Evolutionary conservation across 2,329 filamentous ascomycete genomes (phyloP), one percentile per base, ranked within the genome.

Genomic region (Sporothrix mexicana): DNA sequence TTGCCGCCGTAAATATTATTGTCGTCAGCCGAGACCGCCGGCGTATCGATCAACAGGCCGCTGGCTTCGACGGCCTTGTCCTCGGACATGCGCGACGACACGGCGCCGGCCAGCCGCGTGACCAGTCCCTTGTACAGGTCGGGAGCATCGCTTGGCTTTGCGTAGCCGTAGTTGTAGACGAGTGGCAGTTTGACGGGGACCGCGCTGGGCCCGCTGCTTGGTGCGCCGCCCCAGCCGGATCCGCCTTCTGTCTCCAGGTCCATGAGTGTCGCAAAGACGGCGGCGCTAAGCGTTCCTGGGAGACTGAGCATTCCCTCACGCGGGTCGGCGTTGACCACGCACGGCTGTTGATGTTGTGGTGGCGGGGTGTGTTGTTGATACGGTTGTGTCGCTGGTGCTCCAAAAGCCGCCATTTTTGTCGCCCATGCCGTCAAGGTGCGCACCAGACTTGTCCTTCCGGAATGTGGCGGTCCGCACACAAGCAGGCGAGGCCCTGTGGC

Each of bases 141-240:
- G 0, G 88, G 85, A 74, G 94, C 92, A 68, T 94, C 92, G 77
- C 94, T 91, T 0, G 93, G 88, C 74, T 86, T 90, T 70, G 88
- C 86, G 75, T 92, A 85, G 17, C 96, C 95, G 80, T 93, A 97
- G 81, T 94, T 93, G 80, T 97, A 97, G 41, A 95, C 94, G 71
- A 99, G 84, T 5, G 96, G 96, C 77, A 97, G 86, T 84, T 98
- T 98, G 70, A 97, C 93, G 0, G 95, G 95, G 20, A 97, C 90
- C 0, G 91, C 88, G 77, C 92, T 96, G 0, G 96, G 95, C 0
- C 95, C 96, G 76, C 93, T 97, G 77, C 95, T 97, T 0, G 95
- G 95, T 77, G 93, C 95, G 76, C 88, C 93, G 10, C 96, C 96
- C 91, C 94, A 98, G 23, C 93, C 93, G 45, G 64, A 71, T 74